phyloP scores from a whole-genome alignment of 2,329 filamentous ascomycete genomes.

The Cladosporium sp. region DNA sequence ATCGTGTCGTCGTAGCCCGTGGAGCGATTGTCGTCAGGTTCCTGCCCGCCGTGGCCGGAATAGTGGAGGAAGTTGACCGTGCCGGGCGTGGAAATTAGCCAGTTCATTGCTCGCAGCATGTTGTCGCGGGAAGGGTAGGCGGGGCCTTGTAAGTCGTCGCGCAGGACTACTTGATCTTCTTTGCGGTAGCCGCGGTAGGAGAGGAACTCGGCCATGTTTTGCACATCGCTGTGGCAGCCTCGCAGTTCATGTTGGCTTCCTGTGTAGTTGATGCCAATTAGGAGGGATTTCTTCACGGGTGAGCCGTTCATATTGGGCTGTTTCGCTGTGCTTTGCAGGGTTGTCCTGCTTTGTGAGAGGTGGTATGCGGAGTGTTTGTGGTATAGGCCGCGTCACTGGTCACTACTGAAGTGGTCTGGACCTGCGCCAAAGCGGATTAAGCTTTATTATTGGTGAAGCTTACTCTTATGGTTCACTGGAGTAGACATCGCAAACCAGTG shows the following conservation, averaged over 20 bases:
- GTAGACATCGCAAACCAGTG: no score
- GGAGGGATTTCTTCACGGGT: constrained; percentile 41
- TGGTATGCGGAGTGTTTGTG: no score
- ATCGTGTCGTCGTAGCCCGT: constrained; percentile 31
- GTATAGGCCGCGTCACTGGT: no score
- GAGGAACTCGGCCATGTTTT: constrained; percentile 47
- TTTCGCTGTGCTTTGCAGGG: background rate
- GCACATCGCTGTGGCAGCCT: constrained; percentile 49
- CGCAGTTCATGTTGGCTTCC: constrained; percentile 41
- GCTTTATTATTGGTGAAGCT: no score
- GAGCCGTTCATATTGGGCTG: background rate
- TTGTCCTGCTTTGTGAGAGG: no score
- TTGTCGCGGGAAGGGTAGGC: constrained; percentile 33
- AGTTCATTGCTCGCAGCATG: constrained; percentile 51
- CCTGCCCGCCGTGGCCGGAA: constrained; percentile 56
- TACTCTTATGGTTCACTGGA: no score
- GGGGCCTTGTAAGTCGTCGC: constrained; percentile 35
- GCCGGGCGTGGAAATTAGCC: constrained; percentile 52
- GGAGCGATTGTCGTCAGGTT: constrained; percentile 39
- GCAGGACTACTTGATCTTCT: constrained; percentile 43
- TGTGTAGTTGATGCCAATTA: constrained; percentile 53
- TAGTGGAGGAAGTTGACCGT: constrained; percentile 56
- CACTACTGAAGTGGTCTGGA: no score
- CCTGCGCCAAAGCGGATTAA: no score
- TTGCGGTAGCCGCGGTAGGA: constrained; percentile 40